phyloP scores from a whole-genome alignment of 164 flowering plant species.

The Euptelea pleiosperma region DNA sequence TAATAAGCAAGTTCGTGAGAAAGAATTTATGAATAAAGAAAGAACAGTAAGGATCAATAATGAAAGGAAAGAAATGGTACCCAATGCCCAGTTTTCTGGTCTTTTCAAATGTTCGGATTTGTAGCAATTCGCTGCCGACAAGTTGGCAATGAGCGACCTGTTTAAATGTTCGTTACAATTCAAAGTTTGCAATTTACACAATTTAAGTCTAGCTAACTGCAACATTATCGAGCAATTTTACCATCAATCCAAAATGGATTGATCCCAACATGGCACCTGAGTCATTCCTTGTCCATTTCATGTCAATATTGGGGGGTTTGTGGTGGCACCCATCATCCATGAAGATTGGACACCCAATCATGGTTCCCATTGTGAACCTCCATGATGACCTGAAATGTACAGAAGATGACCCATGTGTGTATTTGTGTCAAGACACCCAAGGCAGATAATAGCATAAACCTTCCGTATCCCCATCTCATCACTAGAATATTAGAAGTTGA shows the following conservation, averaged over 20 bases:
- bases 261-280: too few species aligned
- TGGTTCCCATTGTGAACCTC: slow-evolving; percentile 2
- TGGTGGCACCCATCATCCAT: too few species aligned
- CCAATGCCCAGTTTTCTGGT: slow-evolving; percentile 95
- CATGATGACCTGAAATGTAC: too few species aligned
- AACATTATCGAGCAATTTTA: too few species aligned
- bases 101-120: slow-evolving; percentile 81
- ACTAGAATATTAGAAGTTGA: neutral
- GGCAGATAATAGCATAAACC: too few species aligned
- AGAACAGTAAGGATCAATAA: neutral
- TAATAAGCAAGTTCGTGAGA: neutral
- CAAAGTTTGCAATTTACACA: neutral
- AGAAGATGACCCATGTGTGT: too few species aligned
- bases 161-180: slow-evolving; percentile 9
- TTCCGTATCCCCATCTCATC: slow-evolving; percentile 7
- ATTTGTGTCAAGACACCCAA: too few species aligned
- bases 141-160: slow-evolving; percentile 94
- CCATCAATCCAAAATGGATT: too few species aligned
- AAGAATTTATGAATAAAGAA: neutral
- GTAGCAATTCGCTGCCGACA: slow-evolving; percentile 97
- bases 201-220: too few species aligned
- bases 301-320: too few species aligned
- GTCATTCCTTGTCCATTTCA: too few species aligned
- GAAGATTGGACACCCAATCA: too few species aligned
- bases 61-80: slow-evolving; percentile 41